These are phyloP conservation scores for Arabidopsis lyrata DNA, from an alignment of 441 rosid genomes.

Conservation along the genomic window DNA sequence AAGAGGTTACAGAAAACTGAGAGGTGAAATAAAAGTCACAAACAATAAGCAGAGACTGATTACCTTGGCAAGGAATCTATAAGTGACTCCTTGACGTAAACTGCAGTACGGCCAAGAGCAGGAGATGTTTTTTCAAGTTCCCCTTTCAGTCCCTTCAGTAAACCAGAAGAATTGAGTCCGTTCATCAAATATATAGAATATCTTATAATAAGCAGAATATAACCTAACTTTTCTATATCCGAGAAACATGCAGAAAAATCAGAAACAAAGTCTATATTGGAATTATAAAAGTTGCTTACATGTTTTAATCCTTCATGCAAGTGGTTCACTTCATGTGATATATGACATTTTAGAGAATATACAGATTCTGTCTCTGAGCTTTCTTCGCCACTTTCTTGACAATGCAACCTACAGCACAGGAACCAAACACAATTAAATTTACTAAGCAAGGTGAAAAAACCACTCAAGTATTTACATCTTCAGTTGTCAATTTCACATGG, in stretches of 20 bases:
- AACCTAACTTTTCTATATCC: slow-evolving; percentile 1
- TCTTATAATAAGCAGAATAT: slow-evolving; percentile 12
- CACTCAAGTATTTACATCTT: slow-evolving; percentile 8
- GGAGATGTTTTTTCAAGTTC: slow-evolving; percentile 27
- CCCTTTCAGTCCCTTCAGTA: slow-evolving; percentile 19
- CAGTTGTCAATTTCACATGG: neutral
- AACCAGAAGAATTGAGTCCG: neutral
- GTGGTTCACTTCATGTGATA: slow-evolving; percentile 98
- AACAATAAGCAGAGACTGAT: neutral
- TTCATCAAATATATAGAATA: slow-evolving; percentile 22
- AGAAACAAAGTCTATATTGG: slow-evolving; percentile 1
- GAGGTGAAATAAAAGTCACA: neutral
- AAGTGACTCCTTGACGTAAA: slow-evolving; percentile 17
- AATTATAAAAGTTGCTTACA: slow-evolving; percentile 58
- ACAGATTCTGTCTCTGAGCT: slow-evolving; percentile 88
- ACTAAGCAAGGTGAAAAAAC: neutral
- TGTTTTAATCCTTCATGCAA: slow-evolving; percentile 97
- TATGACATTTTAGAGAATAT: slow-evolving; percentile 94
- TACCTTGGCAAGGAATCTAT: slow-evolving; percentile 25
- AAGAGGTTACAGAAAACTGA: slow-evolving; percentile 12
- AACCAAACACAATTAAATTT: slow-evolving; percentile 12
- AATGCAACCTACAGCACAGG: slow-evolving; percentile 65
- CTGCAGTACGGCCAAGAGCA: slow-evolving; percentile 4
- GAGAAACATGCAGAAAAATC: neutral
- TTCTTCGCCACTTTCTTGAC: slow-evolving; percentile 98